Percentiles rank a stretch among this genome's conserved stretches.
These are phyloP conservation scores for Penicillium paxilli DNA, from an alignment of 495 filamentous ascomycete genomes.

Conservation along the genomic window DNA sequence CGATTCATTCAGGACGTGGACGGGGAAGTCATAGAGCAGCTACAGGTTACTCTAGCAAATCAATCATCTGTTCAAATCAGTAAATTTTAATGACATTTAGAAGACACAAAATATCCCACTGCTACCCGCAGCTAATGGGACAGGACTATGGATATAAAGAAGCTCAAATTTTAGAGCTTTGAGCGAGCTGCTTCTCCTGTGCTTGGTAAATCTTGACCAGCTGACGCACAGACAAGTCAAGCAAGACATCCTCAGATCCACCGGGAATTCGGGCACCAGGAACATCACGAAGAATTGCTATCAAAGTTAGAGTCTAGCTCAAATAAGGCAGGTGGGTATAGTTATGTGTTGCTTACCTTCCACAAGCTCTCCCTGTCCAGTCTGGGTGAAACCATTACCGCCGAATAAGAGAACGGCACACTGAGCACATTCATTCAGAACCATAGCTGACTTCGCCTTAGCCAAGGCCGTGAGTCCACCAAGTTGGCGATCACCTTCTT, in stretches of 20 bases:
- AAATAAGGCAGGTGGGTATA: no score
- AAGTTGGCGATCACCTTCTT: conserved; percentile 61
- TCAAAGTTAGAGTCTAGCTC: neutral
- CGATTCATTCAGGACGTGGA: no score
- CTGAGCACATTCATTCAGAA: conserved; percentile 68
- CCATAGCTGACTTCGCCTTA: conserved; percentile 70
- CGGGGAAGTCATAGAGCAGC: no score
- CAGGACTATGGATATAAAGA: neutral
- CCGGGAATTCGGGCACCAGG: conserved; percentile 64
- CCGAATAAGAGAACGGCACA: conserved; percentile 69
- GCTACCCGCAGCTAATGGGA: neutral
- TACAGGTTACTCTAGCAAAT: no score
- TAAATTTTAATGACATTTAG: no score
- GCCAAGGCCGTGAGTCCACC: conserved; percentile 69
- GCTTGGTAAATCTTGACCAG: conserved; percentile 69
- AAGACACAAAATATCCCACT: no score
- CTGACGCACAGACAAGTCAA: conserved; percentile 70
- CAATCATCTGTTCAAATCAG: no score
- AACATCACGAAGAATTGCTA: conserved; percentile 66
- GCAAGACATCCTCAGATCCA: conserved; percentile 73
- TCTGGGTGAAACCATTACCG: conserved; percentile 68
- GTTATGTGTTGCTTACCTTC: conserved; percentile 55
- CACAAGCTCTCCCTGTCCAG: conserved; percentile 68
- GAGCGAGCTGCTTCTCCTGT: conserved; percentile 60
- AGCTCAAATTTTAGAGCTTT: conserved; percentile 35